phyloP scores from a whole-genome alignment of 192 early-diverging fungal genomes.

The Coemansia sp. region DNA sequence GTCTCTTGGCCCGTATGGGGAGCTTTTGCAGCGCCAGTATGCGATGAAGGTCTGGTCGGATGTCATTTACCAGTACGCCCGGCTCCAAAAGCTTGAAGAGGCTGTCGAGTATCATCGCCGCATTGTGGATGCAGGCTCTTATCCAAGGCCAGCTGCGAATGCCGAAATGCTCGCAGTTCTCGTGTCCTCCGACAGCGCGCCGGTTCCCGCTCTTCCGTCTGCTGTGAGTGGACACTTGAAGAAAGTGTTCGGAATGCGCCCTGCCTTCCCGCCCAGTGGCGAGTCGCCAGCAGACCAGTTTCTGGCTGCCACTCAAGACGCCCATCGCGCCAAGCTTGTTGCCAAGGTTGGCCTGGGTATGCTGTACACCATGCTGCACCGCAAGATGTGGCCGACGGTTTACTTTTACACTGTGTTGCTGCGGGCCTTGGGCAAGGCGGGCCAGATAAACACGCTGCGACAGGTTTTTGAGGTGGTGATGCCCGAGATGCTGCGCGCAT shows the following conservation, averaged over 20 bases:
- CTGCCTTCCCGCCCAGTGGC: constrained; percentile 34
- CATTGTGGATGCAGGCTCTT: constrained; percentile 21
- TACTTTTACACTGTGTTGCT: constrained; percentile 36
- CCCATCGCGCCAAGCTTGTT: constrained; percentile 17
- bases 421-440: constrained; percentile 12
- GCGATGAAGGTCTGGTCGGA: constrained; percentile 29
- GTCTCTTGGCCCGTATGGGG: not conserved
- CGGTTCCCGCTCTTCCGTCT: constrained; percentile 24
- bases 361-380: constrained; percentile 29
- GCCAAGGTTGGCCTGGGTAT: constrained; percentile 39
- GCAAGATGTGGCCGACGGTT: constrained; percentile 17
- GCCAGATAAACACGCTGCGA: constrained; percentile 16
- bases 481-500: constrained; percentile 16
- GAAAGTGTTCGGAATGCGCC: constrained; percentile 17
- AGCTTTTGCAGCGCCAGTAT: not conserved
- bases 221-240: constrained; percentile 3
- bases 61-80: constrained; percentile 13
- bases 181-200: not conserved
- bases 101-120: constrained; percentile 28
- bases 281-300: constrained; percentile 15
- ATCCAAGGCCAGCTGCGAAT: constrained; percentile 18
- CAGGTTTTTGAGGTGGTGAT: constrained; percentile 38
- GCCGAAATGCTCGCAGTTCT: constrained; percentile 19
- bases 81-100: constrained; percentile 27
- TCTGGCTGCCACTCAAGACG: constrained; percentile 8